Percentiles rank a stretch among this genome's conserved stretches.
These are phyloP conservation scores for Fonsecaea nubica DNA, from an alignment of 2,329 filamentous ascomycete species.

Conservation along the genomic window DNA sequence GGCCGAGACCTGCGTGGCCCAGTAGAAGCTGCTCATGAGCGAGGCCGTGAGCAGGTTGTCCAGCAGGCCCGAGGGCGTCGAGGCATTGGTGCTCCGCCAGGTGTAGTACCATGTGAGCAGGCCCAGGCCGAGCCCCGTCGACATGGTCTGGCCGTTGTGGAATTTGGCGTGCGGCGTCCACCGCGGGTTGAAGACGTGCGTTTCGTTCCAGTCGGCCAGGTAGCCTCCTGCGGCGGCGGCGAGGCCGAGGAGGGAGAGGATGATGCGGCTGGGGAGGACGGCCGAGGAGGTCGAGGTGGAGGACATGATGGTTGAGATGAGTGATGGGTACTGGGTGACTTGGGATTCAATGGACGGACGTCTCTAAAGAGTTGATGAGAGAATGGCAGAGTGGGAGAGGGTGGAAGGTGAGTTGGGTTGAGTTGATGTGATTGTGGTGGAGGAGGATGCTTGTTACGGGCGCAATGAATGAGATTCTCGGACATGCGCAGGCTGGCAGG, in stretches of 20 bases:
- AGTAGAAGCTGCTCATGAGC: slow-evolving; percentile 28
- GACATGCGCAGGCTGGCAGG: no score
- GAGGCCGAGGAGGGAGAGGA: slow-evolving; percentile 22
- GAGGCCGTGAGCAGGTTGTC: slow-evolving; percentile 26
- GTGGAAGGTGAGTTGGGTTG: background rate
- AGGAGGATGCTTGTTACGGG: no score
- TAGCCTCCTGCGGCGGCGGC: slow-evolving; percentile 24
- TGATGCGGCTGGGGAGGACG: slow-evolving; percentile 25
- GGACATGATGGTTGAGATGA: background rate
- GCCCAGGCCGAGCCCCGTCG: slow-evolving; percentile 32
- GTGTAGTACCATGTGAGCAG: slow-evolving; percentile 27
- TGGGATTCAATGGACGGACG: background rate
- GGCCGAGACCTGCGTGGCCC: slow-evolving; percentile 45
- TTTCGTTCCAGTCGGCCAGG: slow-evolving; percentile 47
- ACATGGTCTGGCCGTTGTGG: slow-evolving; percentile 62
- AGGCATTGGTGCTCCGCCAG: slow-evolving; percentile 16
- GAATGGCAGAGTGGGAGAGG: no score
- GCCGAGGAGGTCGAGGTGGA: slow-evolving; percentile 12
- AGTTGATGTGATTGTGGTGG: background rate
- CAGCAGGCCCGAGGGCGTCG: background rate
- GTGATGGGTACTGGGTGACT: background rate
- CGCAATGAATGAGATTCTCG: no score
- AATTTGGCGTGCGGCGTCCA: slow-evolving; percentile 61
- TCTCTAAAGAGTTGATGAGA: no score
- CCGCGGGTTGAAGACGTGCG: slow-evolving; percentile 56